phyloP scores from a whole-genome alignment of 345 rosid species.

The Acer campestre region DNA sequence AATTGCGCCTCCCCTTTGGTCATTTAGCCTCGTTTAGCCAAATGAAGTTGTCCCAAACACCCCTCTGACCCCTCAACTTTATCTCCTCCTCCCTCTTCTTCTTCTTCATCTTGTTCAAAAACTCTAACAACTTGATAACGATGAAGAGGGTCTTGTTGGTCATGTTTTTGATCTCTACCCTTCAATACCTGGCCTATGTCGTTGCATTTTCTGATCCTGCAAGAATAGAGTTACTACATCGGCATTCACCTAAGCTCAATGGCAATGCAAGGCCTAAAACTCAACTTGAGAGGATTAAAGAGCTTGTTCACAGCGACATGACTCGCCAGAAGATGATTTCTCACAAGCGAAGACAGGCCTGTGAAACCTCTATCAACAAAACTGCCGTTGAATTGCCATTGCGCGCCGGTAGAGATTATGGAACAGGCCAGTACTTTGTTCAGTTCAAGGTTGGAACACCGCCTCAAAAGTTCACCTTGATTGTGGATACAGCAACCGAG shows the following conservation, averaged over 20 bases:
- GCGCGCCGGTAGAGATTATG: conserved; percentile 45
- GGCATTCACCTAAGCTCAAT: conserved; percentile 25
- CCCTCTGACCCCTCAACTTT: neutral
- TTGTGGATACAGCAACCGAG: conserved; percentile 61
- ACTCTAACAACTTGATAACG: neutral
- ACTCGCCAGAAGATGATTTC: conserved; percentile 38
- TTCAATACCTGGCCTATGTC: neutral
- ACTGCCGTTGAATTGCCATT: conserved; percentile 39
- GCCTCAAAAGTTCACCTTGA: conserved; percentile 48
- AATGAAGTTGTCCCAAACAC: conserved; percentile 8
- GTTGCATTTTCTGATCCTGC: conserved; percentile 9
- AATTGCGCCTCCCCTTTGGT: neutral
- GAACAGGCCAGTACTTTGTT: conserved; percentile 53
- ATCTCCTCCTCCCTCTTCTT: neutral
- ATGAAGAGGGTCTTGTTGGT: conserved; percentile 1
- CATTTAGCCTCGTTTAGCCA: neutral
- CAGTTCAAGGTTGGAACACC: conserved; percentile 58
- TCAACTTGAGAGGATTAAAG: conserved; percentile 30
- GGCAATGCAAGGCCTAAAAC: conserved; percentile 7
- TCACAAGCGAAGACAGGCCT: conserved; percentile 20
- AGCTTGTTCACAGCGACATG: conserved; percentile 40
- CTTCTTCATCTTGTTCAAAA: neutral
- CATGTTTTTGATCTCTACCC: neutral
- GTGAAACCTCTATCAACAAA: neutral
- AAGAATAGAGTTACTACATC: conserved; percentile 27